A percentile compares a stretch with the other conserved stretches of the same genome.
Conservation (phyloP, 208 protist species). For the Trypanosoma rangeli region DNA sequence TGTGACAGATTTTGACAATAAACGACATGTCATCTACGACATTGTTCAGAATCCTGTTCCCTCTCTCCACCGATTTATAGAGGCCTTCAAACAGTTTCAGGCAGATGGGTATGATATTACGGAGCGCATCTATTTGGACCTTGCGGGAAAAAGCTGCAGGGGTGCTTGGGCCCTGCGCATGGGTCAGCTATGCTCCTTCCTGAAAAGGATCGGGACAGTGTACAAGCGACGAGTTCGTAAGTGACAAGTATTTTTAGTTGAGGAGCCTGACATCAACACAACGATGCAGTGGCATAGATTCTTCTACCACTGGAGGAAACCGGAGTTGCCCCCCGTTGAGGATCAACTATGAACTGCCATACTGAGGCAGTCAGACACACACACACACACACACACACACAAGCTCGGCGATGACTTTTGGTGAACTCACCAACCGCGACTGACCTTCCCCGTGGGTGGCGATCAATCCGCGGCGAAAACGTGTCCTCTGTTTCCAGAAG, state of each 20-base stretch:
- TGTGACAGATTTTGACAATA: conserved; percentile 24
- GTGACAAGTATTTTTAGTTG: conserved; percentile 32
- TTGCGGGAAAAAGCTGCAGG: conserved; percentile 13
- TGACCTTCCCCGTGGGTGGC: background rate
- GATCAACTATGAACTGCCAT: conserved; percentile 27
- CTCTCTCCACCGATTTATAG: conserved; percentile 6
- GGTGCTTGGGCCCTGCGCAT: conserved; percentile 18
- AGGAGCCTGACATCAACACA: conserved; percentile 2
- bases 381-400: too few species aligned
- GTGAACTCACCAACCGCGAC: background rate
- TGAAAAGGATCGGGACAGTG: conserved; percentile 12
- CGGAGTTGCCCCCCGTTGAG: conserved; percentile 25
- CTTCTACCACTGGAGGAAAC: conserved; percentile 26
- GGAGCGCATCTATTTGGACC: conserved; percentile 13
- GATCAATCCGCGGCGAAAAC: background rate
- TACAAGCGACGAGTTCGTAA: conserved; percentile 24
- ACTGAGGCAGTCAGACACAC: conserved; percentile 5
- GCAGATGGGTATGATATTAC: conserved; percentile 12
- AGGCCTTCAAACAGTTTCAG: conserved; percentile 24
- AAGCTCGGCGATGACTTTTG: background rate
- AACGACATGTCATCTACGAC: conserved; percentile 22
- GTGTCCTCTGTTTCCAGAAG: background rate
- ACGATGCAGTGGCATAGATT: background rate
- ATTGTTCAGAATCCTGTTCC: conserved; percentile 3
- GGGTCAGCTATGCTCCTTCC: conserved; percentile 24